Base-by-base conservation (phyloP, 768 basidiomycete genomes). In the Boletus insuetus region DNA sequence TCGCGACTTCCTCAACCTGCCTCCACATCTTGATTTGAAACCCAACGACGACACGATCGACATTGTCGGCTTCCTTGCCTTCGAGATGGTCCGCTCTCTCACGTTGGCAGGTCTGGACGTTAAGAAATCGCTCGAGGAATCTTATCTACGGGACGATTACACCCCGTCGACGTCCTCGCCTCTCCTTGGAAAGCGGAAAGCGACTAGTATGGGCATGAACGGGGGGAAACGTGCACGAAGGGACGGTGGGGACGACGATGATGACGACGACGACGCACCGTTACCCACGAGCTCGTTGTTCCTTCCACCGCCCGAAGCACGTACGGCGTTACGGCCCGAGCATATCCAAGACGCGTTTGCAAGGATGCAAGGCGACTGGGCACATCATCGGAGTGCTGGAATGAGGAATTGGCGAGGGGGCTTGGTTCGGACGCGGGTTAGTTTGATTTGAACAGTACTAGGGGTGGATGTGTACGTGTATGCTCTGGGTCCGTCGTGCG, bases 11-110 rank as follows among this genome's bases (percentile, higher is more conserved):
- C 80, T 98, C 51, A 94, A 94, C 68, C 82, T 97, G 12, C 90
- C 94, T 4, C 64, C 87, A 0, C 87, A 91, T 56, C 82, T 96
- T 41, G 93, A 97, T 65, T 79, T 94, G 56, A 91, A 90, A 73
- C 84, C 90, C 31, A 91, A 89, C 71, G 95, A 97, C 70, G 94
- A 97, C 70, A 94, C 95, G 3, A 79, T 95, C 64, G 95, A 98
- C 67, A 95, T 97, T 55, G 92, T 98, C 63, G 95, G 95, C 24
- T 98, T 98, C 75, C 84, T 98, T 42, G 89, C 93, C 0, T 98
- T 96, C 72, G 95, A 98, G 71, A 94, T 96, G 87, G 94, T 98
- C 31, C 87, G 94, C 48, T 91, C 92, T 3, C 81, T 98, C 46
- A 94, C 93, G 0, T 80, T 96, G 40, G 91, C 90, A 1, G 95